phyloP scores from a whole-genome alignment of 2,329 filamentous ascomycete species.

The Lizonia empirigonia region DNA sequence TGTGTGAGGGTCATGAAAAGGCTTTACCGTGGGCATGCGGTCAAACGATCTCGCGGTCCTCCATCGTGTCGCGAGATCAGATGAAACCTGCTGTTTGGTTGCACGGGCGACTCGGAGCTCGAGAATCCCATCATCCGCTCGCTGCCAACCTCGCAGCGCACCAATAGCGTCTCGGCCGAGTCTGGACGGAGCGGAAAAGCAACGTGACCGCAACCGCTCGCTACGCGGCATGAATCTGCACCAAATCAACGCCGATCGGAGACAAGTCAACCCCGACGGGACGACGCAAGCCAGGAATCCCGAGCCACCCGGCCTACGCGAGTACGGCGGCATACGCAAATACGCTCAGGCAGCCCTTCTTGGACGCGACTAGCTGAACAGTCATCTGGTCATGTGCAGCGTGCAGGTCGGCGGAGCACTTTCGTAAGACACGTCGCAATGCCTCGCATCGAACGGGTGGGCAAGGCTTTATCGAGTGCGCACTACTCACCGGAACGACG shows the following conservation, averaged over 20 bases:
- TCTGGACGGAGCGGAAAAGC: constrained; percentile 28
- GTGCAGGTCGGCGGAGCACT: constrained; percentile 15
- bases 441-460: constrained; percentile 10
- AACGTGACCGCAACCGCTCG: constrained; percentile 14
- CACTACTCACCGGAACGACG: constrained; percentile 21
- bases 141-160: constrained; percentile 1
- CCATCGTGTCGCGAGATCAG: constrained; percentile 6
- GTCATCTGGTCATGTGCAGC: constrained; percentile 10
- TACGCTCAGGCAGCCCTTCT: constrained; percentile 8
- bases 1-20: constrained; percentile 13
- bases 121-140: constrained; percentile 19
- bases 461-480: constrained; percentile 10
- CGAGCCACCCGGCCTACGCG: constrained; percentile 14
- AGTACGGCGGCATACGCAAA: constrained; percentile 14
- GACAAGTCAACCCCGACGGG: constrained; percentile 11
- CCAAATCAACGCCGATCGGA: constrained; percentile 9
- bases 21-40: background rate
- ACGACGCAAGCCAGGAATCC: constrained; percentile 8
- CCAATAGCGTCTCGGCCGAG: constrained; percentile 20
- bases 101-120: constrained; percentile 12
- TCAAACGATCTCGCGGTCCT: constrained; percentile 4
- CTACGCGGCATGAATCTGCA: constrained; percentile 2
- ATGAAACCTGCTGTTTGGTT: constrained; percentile 4
- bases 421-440: constrained; percentile 17
- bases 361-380: constrained; percentile 6